Evolutionary conservation across 2,329 filamentous ascomycete species (phyloP).

Genomic region (Calonectria multiphialidica): DNA sequence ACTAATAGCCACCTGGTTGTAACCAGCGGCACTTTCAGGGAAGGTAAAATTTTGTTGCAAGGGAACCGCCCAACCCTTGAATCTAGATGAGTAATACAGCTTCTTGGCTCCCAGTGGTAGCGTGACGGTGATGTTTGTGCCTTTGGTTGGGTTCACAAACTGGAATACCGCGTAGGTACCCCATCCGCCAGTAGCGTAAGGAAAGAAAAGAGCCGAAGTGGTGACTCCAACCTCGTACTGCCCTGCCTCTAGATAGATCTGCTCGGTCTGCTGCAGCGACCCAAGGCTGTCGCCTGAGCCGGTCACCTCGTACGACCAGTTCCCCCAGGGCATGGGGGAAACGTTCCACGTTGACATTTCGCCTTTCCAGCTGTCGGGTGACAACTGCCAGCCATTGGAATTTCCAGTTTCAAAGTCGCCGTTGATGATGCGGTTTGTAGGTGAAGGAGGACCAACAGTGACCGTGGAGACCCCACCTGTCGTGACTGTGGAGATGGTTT

Average conservation of each 20-base stretch:
- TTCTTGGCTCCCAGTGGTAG: neutral
- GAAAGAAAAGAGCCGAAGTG: neutral
- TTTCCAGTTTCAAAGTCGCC: slow-evolving; percentile 22
- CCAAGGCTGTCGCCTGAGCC: slow-evolving; percentile 9
- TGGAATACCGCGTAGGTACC: neutral
- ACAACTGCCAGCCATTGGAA: slow-evolving; percentile 16
- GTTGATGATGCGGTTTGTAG: slow-evolving; percentile 20
- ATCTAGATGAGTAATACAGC: neutral
- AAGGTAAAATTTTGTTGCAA: neutral
- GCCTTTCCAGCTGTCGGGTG: slow-evolving; percentile 16
- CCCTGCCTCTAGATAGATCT: slow-evolving; percentile 22
- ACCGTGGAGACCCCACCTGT: slow-evolving; percentile 13
- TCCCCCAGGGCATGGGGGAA: neutral
- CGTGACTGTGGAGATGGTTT: slow-evolving; percentile 23
- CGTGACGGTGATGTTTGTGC: slow-evolving; percentile 20
- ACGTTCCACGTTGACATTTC: neutral
- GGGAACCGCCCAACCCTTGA: neutral
- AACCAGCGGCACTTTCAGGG: slow-evolving; percentile 11
- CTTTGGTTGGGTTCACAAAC: slow-evolving; percentile 13
- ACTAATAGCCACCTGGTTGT: slow-evolving; percentile 13
- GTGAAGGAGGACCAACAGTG: slow-evolving; percentile 18
- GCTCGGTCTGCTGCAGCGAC: neutral
- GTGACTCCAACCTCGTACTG: neutral
- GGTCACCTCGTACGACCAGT: slow-evolving; percentile 2
- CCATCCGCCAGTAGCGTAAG: neutral